phyloP scores from a whole-genome alignment of 1,139 yeast species.

The Yarrowia galli region DNA sequence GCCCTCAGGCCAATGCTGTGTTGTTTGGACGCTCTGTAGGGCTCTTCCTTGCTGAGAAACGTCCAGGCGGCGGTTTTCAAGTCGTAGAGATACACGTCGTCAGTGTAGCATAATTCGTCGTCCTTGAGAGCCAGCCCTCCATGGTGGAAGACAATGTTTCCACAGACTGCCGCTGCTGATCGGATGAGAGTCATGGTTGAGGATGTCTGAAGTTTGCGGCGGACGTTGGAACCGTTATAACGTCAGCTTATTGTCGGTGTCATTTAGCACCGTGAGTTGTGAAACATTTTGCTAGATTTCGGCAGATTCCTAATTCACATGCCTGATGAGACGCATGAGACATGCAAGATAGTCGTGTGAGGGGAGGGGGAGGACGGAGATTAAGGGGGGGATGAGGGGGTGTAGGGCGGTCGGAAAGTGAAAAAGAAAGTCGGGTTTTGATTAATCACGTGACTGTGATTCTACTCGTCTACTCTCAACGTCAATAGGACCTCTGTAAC shows the following conservation, averaged over 20 bases:
- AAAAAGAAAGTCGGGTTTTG: not conserved
- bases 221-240: slow-evolving; percentile 30
- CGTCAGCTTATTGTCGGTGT: slow-evolving; percentile 6
- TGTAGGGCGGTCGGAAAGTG: too few relatives aligned
- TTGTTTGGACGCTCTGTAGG: slow-evolving; percentile 18
- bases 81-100: slow-evolving; percentile 35
- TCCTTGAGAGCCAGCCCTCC: slow-evolving; percentile 36
- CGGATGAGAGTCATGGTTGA: slow-evolving; percentile 11
- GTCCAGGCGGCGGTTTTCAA: slow-evolving; percentile 21
- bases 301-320: slow-evolving; percentile 25
- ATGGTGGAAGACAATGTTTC: slow-evolving; percentile 29
- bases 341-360: slow-evolving; percentile 37
- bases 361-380: not conserved
- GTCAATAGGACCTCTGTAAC: not conserved
- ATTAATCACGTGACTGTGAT: not conserved
- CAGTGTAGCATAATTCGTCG: slow-evolving; percentile 34
- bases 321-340: slow-evolving; percentile 31
- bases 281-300: slow-evolving; percentile 22
- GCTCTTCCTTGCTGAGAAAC: slow-evolving; percentile 34
- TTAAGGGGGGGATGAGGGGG: not conserved
- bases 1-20: slow-evolving; percentile 33
- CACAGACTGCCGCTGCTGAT: slow-evolving; percentile 33
- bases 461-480: too few relatives aligned
- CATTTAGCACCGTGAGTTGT: slow-evolving; percentile 5
- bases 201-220: not conserved